A percentile compares a stretch with the other conserved stretches of the same genome.
These are phyloP conservation scores for Setaria italica DNA, from an alignment of 202 grass and related monocot genomes.

Conservation along the genomic window DNA sequence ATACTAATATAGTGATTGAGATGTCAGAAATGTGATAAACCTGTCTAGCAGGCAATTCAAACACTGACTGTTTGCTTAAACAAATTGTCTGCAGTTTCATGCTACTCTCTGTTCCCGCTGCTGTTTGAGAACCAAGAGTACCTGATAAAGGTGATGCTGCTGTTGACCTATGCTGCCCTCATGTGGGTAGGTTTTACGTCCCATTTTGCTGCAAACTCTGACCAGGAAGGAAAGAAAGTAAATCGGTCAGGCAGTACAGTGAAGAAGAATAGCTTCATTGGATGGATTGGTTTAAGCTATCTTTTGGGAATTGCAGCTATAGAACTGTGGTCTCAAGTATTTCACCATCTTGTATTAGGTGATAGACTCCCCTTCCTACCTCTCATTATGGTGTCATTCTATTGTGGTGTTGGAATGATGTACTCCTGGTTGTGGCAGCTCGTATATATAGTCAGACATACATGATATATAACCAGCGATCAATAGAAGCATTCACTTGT, in stretches of 20 bases:
- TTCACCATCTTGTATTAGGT: constrained; percentile 69
- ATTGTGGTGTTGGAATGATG: constrained; percentile 81
- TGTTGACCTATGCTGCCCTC: constrained; percentile 59
- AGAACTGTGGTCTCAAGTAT: constrained; percentile 70
- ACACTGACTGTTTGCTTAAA: constrained; percentile 15
- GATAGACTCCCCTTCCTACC: constrained; percentile 82
- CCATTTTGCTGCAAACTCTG: constrained; percentile 52
- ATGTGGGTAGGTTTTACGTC: constrained; percentile 82
- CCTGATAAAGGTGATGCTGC: constrained; percentile 69
- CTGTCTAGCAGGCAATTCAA: neutral
- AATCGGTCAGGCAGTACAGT: constrained; percentile 20
- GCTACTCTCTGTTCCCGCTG: constrained; percentile 86
- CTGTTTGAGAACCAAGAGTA: constrained; percentile 88
- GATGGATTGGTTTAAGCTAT: constrained; percentile 64
- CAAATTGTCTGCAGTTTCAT: constrained; percentile 73
- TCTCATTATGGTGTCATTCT: constrained; percentile 75
- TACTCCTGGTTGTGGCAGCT: constrained; percentile 95
- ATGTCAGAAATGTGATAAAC: neutral
- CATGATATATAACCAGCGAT: constrained; percentile 50
- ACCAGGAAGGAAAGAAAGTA: constrained; percentile 37
- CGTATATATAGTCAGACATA: constrained; percentile 56
- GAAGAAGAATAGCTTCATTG: constrained; percentile 52
- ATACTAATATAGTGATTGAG: neutral
- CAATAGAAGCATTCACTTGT: neutral
- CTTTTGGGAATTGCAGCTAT: constrained; percentile 62